A percentile compares a stretch with the other conserved stretches of the same genome.
Evolutionary conservation across 2,329 filamentous ascomycete species (phyloP).

Genomic region (Talaromyces sp.): DNA sequence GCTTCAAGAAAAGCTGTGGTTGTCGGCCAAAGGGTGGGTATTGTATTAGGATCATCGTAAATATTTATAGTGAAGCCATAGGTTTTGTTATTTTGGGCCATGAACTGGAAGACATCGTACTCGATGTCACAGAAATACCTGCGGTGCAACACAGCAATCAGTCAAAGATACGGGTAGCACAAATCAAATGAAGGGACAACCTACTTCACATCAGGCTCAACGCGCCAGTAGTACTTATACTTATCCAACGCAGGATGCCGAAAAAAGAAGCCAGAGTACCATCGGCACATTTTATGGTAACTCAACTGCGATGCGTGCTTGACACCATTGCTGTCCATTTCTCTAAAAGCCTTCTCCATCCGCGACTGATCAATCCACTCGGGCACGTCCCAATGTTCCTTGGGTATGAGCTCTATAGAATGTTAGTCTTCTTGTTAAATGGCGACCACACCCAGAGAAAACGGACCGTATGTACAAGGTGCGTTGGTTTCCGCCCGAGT

Average conservation of each 20-base stretch:
- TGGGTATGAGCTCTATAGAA: slow-evolving; percentile 63
- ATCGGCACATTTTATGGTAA: slow-evolving; percentile 98
- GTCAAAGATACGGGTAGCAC: not conserved
- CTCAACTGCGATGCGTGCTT: slow-evolving; percentile 86
- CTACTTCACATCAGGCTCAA: slow-evolving; percentile 93
- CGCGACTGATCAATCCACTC: slow-evolving; percentile 87
- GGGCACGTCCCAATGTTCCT: slow-evolving; percentile 88
- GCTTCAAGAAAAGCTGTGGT: slow-evolving; percentile 83
- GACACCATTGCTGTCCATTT: slow-evolving; percentile 76
- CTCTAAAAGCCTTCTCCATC: slow-evolving; percentile 75
- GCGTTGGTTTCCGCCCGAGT: slow-evolving; percentile 85
- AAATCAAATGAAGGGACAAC: not conserved
- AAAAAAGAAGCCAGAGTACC: slow-evolving; percentile 98
- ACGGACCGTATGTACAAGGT: slow-evolving; percentile 72
- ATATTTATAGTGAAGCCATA: slow-evolving; percentile 98
- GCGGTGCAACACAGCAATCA: not conserved
- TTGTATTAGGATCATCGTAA: slow-evolving; percentile 83
- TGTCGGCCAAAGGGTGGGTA: slow-evolving; percentile 90
- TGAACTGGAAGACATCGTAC: slow-evolving; percentile 97
- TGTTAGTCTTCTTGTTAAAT: not conserved
- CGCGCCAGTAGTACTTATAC: slow-evolving; percentile 93
- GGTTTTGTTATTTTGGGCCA: slow-evolving; percentile 97
- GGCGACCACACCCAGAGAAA: not conserved
- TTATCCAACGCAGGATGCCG: slow-evolving; percentile 81
- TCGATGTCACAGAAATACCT: slow-evolving; percentile 89